Evolutionary conservation across 148 eudicot genomes (phyloP).

Genomic region (Pharnaceum exiguum): DNA sequence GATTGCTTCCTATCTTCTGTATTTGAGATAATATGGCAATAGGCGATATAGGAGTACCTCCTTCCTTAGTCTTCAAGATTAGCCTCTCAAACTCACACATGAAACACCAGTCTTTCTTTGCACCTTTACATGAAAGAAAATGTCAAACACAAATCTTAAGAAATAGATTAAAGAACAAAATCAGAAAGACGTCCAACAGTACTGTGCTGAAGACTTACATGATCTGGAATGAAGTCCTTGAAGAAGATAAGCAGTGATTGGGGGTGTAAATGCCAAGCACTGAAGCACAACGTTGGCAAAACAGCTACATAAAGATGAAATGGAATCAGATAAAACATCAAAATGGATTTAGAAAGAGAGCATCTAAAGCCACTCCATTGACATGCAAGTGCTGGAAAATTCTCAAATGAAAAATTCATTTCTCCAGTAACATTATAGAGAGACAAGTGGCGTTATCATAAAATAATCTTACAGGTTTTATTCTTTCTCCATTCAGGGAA

Average conservation of each 20-base stretch:
- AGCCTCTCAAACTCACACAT: slow-evolving; percentile 74
- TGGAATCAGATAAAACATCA: slow-evolving; percentile 6
- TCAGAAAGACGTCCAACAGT: neutral
- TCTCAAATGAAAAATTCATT: too few species aligned
- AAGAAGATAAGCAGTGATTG: slow-evolving; percentile 79
- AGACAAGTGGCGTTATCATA: too few species aligned
- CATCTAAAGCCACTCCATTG: too few species aligned
- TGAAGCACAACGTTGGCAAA: slow-evolving; percentile 87
- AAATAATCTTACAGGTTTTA: too few species aligned
- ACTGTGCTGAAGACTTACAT: slow-evolving; percentile 45
- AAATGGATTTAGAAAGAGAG: too few species aligned
- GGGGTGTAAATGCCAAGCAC: slow-evolving; percentile 85
- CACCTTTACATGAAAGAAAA: slow-evolving; percentile 35
- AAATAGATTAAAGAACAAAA: neutral
- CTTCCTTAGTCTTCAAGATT: slow-evolving; percentile 47
- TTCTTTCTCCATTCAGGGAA: too few species aligned
- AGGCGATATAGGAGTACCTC: slow-evolving; percentile 54
- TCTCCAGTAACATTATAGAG: too few species aligned
- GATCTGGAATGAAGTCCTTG: slow-evolving; percentile 79
- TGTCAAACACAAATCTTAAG: neutral
- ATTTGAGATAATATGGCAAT: slow-evolving; percentile 56
- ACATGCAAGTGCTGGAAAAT: too few species aligned
- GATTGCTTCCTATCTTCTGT: slow-evolving; percentile 58
- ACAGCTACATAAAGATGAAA: slow-evolving; percentile 46
- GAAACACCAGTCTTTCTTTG: slow-evolving; percentile 75